Base-by-base conservation (phyloP, 2,329 filamentous ascomycete genomes). In the Pleurostoma richardsiae region DNA sequence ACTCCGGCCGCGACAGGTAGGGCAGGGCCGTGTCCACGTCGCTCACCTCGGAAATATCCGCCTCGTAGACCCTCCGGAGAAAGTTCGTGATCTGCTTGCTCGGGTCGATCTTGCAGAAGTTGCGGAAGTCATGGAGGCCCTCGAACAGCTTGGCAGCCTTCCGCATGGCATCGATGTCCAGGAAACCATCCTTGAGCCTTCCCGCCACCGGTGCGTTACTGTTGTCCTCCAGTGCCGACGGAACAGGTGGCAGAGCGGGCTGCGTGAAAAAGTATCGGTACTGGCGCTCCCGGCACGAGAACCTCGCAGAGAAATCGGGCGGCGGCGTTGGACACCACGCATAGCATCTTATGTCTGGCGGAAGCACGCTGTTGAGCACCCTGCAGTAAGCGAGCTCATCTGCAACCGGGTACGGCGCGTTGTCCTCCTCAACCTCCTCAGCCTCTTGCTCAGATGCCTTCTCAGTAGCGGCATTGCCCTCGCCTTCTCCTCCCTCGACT, bases 241-340 rank as follows among this genome's bases (percentile, higher is more conserved):
- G 82, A 4, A 80, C 73, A 0, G 90, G 90, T 3, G 82, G 72
- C 60, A 90, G 96, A 2, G 87, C 88, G 0, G 94, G 94, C 62
- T 96, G 90, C 0, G 94, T 97, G 72, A 99, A 99, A 73, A 96
- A 97, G 69, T 99, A 99, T 48, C 89, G 84, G 71, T 99, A 99
- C 54, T 88, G 85, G 27, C 94, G 80, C 68, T 96, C 90, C 51
- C 86, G 82, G 68, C 94, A 99, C 45, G 88, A 90, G 75, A 96
- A 96, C 39, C 94, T 84, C 4, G 94, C 94, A 31, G 88, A 90
- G 66, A 99, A 99, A 51, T 80, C 80, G 6, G 78, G 68, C 0
- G 91, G 89, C 11, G 87, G 88, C 30, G 81, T 74, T 0, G 92
- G 90, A 62, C 91, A 96, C 94, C 94, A 99, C 3, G 94, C 94